phyloP scores from a whole-genome alignment of 2,329 filamentous ascomycete genomes.

The Aspergillus viridinutans region DNA sequence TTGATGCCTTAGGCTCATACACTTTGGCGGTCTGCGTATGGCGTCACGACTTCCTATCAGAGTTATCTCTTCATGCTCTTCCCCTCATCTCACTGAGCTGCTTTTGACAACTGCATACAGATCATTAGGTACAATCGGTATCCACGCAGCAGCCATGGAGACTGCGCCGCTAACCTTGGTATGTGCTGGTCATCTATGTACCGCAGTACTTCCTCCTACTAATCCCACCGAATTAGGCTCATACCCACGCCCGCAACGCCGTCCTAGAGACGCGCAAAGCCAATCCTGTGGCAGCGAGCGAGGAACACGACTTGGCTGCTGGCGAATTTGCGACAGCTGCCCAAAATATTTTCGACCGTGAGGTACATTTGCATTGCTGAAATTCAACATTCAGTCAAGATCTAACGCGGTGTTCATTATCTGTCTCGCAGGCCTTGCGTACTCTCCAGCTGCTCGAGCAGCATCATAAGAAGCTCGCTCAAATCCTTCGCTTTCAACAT shows the following conservation, averaged over 20 bases:
- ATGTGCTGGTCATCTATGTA: slow-evolving; percentile 3
- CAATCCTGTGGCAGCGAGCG: slow-evolving; percentile 75
- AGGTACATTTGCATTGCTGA: slow-evolving; percentile 40
- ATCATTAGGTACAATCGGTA: background rate
- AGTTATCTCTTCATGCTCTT: background rate
- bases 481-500: slow-evolving; percentile 69
- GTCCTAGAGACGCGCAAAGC: slow-evolving; percentile 64
- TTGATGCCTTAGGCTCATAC: background rate
- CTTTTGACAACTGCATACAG: background rate
- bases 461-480: slow-evolving; percentile 79
- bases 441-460: slow-evolving; percentile 81
- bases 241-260: slow-evolving; percentile 83
- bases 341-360: slow-evolving; percentile 61
- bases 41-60: background rate
- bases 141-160: slow-evolving; percentile 53
- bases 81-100: slow-evolving; percentile 2
- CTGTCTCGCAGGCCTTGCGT: slow-evolving; percentile 66
- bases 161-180: slow-evolving; percentile 64
- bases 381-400: background rate
- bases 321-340: slow-evolving; percentile 82
- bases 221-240: slow-evolving; percentile 54
- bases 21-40: background rate
- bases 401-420: background rate
- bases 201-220: background rate
- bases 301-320: slow-evolving; percentile 83